Percentiles rank a stretch among this genome's conserved stretches.
These are phyloP conservation scores for Termitomyces eurrhizus DNA, from an alignment of 768 basidiomycete species.

Conservation along the genomic window DNA sequence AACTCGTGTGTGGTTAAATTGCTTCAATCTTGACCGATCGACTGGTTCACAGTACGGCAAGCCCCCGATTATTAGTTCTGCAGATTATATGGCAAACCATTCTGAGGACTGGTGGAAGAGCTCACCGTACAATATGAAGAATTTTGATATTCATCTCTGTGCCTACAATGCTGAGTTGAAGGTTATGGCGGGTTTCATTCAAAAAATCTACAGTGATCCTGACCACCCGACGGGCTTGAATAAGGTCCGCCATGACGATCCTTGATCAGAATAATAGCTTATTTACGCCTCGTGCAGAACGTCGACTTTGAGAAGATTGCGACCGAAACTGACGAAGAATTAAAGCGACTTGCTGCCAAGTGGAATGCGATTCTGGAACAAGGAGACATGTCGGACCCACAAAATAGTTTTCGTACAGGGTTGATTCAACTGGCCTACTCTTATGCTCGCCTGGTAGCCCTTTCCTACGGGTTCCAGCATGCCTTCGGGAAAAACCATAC, in stretches of 20 bases:
- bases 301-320: constrained; percentile 64
- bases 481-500: constrained; percentile 59
- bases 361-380: constrained; percentile 55
- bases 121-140: constrained; percentile 61
- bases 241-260: constrained; percentile 41
- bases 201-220: constrained; percentile 69
- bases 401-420: constrained; percentile 57
- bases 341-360: constrained; percentile 47
- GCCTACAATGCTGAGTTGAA: constrained; percentile 75
- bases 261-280: not conserved
- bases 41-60: constrained; percentile 89
- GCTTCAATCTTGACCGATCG: constrained; percentile 88
- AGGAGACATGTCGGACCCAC: constrained; percentile 50
- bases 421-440: constrained; percentile 60
- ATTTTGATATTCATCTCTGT: constrained; percentile 79
- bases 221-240: constrained; percentile 72
- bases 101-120: constrained; percentile 68
- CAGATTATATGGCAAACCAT: constrained; percentile 73
- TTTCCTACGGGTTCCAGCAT: constrained; percentile 78
- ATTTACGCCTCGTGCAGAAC: constrained; percentile 32
- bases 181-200: constrained; percentile 55
- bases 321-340: constrained; percentile 62
- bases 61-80: constrained; percentile 70
- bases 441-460: constrained; percentile 63
- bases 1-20: constrained; percentile 86